Evolutionary conservation across 176 grass and related monocot species (phyloP), one percentile per base, ranked within the genome.

Genomic region (Carex cristatella): DNA sequence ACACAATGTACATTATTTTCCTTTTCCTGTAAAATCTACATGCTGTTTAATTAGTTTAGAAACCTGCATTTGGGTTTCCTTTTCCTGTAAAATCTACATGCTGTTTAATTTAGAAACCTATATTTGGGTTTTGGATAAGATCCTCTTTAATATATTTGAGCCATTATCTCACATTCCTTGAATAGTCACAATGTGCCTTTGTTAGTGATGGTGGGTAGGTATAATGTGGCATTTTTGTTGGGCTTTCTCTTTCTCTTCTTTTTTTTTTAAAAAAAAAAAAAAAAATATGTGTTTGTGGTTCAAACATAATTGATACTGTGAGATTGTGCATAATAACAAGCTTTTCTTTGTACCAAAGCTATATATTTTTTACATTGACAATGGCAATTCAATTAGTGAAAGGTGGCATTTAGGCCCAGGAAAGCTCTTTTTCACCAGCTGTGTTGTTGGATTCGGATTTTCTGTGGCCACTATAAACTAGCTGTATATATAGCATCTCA

Each of bases 291-390:
- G 19, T 81, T 61, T 42, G 64, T 81, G 38, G 61, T 44, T 83
- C 40, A 83, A 83, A 51, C 35, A 65, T 49, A 48, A 9, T 19
- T 64, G 35, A 69, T 27, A 42, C 16, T 81, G 80, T 82, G 61
- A 53, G 56, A 82, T 81, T 79, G 19, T 81, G 79, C 19, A 33
- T 33, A n/a, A 67, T 63, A 62, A 66, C 44, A 67, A 49, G 32
- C 42, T 83, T 83, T 83, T 28, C 80, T 83, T 83, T 83, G 61
- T 83, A 65, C 80, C 80, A 68, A 83, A 83, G 80, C 59, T 51
- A 83, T 30, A 65, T 80, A 10, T 66, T 65, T 77, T 76, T 80
- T 61, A 44, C 57, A 64, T 62, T 81, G 10, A 16, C 79, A 81
- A 81, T 81, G 57, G 18, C 37, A 73, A 73, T 18, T 73, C 40